A percentile compares a stretch with the other conserved stretches of the same genome.
Evolutionary conservation across 2,329 filamentous ascomycete species (phyloP).

Genomic region (Blastomyces emzantsi): DNA sequence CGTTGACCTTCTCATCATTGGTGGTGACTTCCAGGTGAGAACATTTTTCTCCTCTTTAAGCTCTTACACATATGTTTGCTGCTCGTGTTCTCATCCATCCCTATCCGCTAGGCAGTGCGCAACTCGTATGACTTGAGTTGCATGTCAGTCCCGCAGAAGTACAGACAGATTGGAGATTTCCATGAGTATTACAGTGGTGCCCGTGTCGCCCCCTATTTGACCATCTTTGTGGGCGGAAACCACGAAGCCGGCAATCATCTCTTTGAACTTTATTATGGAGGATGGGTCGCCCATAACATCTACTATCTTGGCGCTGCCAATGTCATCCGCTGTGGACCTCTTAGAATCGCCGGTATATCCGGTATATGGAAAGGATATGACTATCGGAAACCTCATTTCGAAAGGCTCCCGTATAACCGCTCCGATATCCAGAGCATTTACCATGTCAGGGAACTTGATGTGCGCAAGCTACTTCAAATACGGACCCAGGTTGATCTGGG

Average conservation of each 20-base stretch:
- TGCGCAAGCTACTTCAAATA: conserved; percentile 78
- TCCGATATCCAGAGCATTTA: conserved; percentile 76
- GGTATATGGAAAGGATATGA: conserved; percentile 93
- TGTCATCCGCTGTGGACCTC: conserved; percentile 68
- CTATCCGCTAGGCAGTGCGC: conserved; percentile 58
- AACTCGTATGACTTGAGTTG: conserved; percentile 80
- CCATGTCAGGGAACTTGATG: conserved; percentile 80
- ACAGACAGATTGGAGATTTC: conserved; percentile 81
- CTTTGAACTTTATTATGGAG: conserved; percentile 90
- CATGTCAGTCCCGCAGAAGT: conserved; percentile 85
- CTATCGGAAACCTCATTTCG: conserved; percentile 73
- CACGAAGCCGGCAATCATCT: conserved; percentile 88
- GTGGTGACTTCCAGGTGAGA: conserved; percentile 81
- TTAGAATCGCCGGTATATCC: conserved; percentile 81
- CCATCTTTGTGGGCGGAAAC: conserved; percentile 87
- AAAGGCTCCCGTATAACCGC: conserved; percentile 73
- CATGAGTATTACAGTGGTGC: conserved; percentile 83
- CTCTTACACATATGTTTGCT: not conserved
- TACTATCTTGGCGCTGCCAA: conserved; percentile 96
- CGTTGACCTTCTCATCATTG: conserved; percentile 86
- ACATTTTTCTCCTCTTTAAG: not conserved
- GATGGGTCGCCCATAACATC: conserved; percentile 94
- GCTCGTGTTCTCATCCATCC: conserved; percentile 10
- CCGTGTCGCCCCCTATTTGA: conserved; percentile 72
- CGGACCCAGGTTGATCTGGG: conserved; percentile 85